Evolutionary conservation across 2,329 filamentous ascomycete species (phyloP).

Genomic region (Pseudogymnoascus sp.): DNA sequence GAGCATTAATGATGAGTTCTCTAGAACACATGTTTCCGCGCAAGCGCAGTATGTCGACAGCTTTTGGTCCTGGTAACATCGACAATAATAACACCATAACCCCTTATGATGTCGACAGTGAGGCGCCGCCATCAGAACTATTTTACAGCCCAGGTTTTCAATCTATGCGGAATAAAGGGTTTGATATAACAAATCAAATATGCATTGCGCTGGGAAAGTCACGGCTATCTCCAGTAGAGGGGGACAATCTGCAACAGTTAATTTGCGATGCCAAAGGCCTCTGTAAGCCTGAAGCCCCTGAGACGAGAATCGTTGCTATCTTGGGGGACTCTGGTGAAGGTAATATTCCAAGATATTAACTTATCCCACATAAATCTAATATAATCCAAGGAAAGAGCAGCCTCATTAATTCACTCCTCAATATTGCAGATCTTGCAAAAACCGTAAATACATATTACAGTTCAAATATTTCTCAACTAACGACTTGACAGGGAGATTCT

Average conservation of each 20-base stretch:
- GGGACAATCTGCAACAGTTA: constrained; percentile 14
- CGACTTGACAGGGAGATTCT: constrained; percentile 22
- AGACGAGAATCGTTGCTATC: constrained; percentile 18
- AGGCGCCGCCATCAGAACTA: constrained; percentile 16
- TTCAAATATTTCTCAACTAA: neutral
- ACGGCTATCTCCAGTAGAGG: constrained; percentile 10
- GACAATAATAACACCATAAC: constrained; percentile 10
- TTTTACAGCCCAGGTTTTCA: constrained; percentile 17
- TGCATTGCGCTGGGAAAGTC: constrained; percentile 13
- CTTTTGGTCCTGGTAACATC: constrained; percentile 7
- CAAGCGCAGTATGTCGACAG: constrained; percentile 15
- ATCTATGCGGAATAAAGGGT: constrained; percentile 12
- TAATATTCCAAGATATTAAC: neutral
- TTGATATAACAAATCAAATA: constrained; percentile 16
- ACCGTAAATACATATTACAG: constrained; percentile 17
- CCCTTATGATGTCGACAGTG: constrained; percentile 16
- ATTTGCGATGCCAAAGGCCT: constrained; percentile 15
- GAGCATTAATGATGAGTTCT: no score
- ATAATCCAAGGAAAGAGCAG: constrained; percentile 26
- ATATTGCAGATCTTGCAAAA: constrained; percentile 26
- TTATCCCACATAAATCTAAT: constrained; percentile 10
- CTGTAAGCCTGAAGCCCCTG: constrained; percentile 15
- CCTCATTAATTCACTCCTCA: constrained; percentile 31
- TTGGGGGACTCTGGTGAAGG: neutral
- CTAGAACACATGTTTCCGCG: no score